phyloP scores from a whole-genome alignment of 257 asterid genomes.

The Nicotiana otophora region DNA sequence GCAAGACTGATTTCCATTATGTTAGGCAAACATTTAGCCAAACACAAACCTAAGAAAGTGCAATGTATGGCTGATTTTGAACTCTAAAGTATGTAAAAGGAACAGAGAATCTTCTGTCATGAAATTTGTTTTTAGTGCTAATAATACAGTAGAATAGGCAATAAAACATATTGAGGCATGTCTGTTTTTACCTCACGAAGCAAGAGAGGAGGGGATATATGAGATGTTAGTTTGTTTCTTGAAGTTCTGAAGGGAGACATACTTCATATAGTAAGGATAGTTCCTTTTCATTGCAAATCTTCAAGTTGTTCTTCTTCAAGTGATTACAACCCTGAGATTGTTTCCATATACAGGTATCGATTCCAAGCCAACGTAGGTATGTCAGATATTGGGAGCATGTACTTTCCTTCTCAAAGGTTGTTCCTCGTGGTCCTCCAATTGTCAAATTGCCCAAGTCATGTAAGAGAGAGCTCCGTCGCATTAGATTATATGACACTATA shows the following conservation, averaged over 20 bases:
- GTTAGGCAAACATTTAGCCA: background rate
- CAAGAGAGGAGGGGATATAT: background rate
- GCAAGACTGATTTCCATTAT: background rate
- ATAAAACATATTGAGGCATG: background rate
- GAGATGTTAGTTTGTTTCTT: background rate
- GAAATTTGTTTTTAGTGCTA: background rate
- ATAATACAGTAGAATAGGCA: background rate
- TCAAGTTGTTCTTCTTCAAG: background rate
- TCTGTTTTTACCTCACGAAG: background rate
- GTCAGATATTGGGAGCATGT: slow-evolving; percentile 66
- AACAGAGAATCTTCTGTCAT: background rate
- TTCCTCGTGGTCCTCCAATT: slow-evolving; percentile 24
- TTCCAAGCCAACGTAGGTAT: slow-evolving; percentile 80
- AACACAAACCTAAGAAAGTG: background rate
- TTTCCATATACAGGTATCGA: slow-evolving; percentile 48
- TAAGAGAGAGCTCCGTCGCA: slow-evolving; percentile 49
- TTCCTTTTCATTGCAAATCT: background rate
- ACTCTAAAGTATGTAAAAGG: background rate
- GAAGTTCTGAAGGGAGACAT: background rate
- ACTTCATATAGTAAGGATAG: background rate
- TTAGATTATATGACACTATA: slow-evolving; percentile 56
- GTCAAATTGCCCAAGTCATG: slow-evolving; percentile 50
- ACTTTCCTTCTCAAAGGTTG: slow-evolving; percentile 28
- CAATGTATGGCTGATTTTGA: background rate
- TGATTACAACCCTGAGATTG: background rate